Conservation (phyloP, 306 rosid genomes). For the Prunus persica region Prunus_persica_NCBIv2 NC_034009.1:44749501-44750000, state of each 20-base stretch:
- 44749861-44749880: slow-evolving; percentile 31
- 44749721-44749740: slow-evolving; percentile 19
- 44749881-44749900: not conserved
- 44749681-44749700: slow-evolving; percentile 12
- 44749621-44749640: not conserved
- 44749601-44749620: slow-evolving; percentile 4
- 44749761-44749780: slow-evolving; percentile 8
- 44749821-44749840: slow-evolving; percentile 14
- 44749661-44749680: not conserved
- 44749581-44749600: slow-evolving; percentile 11
- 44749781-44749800: slow-evolving; percentile 18
- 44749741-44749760: not conserved
- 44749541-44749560: slow-evolving; percentile 14
- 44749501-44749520: slow-evolving; percentile 7
- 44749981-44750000: not conserved
- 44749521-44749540: slow-evolving; percentile 11
- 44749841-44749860: slow-evolving; percentile 18
- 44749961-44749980: not conserved
- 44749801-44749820: slow-evolving; percentile 28
- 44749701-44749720: not conserved
- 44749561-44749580: slow-evolving; percentile 27
- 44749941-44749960: not conserved
- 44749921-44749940: slow-evolving; percentile 1
- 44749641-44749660: slow-evolving; percentile 2
- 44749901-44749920: slow-evolving; percentile 21